Evolutionary conservation across 2,329 filamentous ascomycete species (phyloP).

Genomic region (Calonectria pauciramosa): DNA sequence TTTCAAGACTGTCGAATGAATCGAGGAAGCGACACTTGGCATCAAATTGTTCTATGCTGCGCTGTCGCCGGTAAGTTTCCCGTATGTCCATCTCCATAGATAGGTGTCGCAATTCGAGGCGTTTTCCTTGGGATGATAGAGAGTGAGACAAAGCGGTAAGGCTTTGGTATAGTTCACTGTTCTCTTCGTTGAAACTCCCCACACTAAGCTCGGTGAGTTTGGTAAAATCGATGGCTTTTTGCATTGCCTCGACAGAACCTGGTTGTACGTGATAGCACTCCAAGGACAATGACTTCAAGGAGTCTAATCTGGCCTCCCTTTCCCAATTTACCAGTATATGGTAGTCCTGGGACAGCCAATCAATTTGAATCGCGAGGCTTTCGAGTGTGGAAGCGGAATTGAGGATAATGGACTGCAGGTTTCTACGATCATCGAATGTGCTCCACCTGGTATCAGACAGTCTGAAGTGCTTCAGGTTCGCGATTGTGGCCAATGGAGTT

Average conservation of each 20-base stretch:
- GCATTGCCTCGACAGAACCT: neutral
- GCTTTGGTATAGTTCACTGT: neutral
- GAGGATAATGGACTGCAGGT: constrained; percentile 4
- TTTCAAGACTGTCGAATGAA: constrained; percentile 34
- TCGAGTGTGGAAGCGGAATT: constrained; percentile 37
- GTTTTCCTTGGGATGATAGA: neutral
- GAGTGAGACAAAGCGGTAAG: constrained; percentile 7
- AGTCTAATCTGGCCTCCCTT: neutral
- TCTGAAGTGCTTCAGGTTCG: constrained; percentile 33
- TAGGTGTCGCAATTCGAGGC: constrained; percentile 21
- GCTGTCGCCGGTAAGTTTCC: neutral
- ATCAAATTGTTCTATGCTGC: neutral
- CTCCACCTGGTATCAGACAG: neutral
- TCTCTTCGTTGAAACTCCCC: neutral
- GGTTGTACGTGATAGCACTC: neutral
- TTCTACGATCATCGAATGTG: neutral
- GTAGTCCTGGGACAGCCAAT: neutral
- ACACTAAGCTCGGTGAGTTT: constrained; percentile 22
- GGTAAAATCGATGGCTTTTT: constrained; percentile 29
- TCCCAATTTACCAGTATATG: constrained; percentile 16
- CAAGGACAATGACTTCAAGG: constrained; percentile 29
- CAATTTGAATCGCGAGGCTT: neutral
- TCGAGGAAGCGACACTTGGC: constrained; percentile 23
- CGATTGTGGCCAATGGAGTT: constrained; percentile 12
- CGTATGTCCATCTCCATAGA: neutral